Evolutionary conservation across 2,329 filamentous ascomycete genomes (phyloP), one percentile per base, ranked within the genome.

Genomic region (Aspergillus chevalieri): DNA sequence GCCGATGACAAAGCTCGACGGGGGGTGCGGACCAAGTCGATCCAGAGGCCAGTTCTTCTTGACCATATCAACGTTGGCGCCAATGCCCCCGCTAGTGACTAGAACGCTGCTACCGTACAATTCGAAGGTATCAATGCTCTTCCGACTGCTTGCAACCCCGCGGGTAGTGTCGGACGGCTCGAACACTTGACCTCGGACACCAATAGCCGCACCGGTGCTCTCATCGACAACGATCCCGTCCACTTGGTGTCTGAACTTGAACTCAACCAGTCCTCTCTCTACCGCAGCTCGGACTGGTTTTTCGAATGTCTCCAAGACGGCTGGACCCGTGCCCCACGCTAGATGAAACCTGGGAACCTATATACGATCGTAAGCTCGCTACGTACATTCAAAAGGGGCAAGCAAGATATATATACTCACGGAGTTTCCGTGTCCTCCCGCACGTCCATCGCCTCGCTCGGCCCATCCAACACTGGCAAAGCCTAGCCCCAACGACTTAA

Each of bases 381-480:
- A 30, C 12, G 26, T 12, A 30, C 4, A 4, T 12, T 30, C 10
- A 12, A 4, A 10, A 12, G 4, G 9, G 10, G 26, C 12, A 2
- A 2, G 26, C 26, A 12, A 12, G 3, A 30, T 30, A 28, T 28
- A 28, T 28, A 30, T 30, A 12, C 26, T 30, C 1, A 84, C 80
- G 10, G 78, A 79, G 61, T 84, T 84, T 4, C 81, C 81, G 57
- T 83, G 81, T 2, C 80, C 80, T 3, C 77, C 74, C 0, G 80
- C 77, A 0, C 64, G 60, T 0, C 81, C 81, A 48, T 75, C 75
- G 2, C 81, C 81, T 4, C 81, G 70, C 70, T 84, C 81, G 1
- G 81, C 81, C 81, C 81, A 84, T 22, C 78, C 78, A 1, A 83
- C 79, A 49, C 75, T 80, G 44, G 71, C 59, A 53, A 83, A 82